Evolutionary conservation across 192 early-diverging fungal species (phyloP).

Genomic region (Linnemannia schmuckeri): DNA sequence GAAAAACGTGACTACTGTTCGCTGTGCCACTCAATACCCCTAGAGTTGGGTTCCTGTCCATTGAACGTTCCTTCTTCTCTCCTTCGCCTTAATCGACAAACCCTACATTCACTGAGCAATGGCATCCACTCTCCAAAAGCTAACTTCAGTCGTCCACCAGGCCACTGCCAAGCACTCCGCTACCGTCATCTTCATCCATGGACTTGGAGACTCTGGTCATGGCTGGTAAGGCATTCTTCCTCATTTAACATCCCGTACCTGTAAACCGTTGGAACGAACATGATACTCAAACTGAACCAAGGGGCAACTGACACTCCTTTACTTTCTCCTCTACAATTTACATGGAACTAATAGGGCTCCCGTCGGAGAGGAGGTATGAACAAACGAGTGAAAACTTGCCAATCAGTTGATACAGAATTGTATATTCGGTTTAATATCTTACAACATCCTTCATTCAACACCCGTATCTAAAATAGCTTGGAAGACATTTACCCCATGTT

Average conservation of each 20-base stretch:
- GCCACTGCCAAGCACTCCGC: constrained; percentile 75
- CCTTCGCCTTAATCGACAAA: neutral
- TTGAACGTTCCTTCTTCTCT: too few relatives aligned
- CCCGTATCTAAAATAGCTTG: constrained; percentile 59
- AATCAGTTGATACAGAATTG: neutral
- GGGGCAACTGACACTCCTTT: neutral
- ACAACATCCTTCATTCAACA: neutral
- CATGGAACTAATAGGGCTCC: constrained; percentile 21
- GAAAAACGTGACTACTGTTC: too few relatives aligned
- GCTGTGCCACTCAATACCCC: too few relatives aligned
- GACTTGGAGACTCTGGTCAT: constrained; percentile 78
- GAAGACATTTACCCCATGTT: constrained; percentile 76
- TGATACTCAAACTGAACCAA: neutral
- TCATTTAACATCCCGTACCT: neutral
- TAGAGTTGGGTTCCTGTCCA: neutral
- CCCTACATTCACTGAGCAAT: neutral
- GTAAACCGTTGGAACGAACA: neutral
- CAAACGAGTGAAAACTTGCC: neutral
- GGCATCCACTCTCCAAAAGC: constrained; percentile 35
- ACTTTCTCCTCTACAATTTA: neutral
- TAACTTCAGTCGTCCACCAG: constrained; percentile 58
- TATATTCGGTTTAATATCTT: neutral
- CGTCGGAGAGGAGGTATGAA: constrained; percentile 35
- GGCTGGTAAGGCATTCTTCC: constrained; percentile 60
- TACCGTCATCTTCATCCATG: constrained; percentile 87